Conservation (phyloP, 2,329 filamentous ascomycete genomes). For the Knoxdaviesia proteae region DNA sequence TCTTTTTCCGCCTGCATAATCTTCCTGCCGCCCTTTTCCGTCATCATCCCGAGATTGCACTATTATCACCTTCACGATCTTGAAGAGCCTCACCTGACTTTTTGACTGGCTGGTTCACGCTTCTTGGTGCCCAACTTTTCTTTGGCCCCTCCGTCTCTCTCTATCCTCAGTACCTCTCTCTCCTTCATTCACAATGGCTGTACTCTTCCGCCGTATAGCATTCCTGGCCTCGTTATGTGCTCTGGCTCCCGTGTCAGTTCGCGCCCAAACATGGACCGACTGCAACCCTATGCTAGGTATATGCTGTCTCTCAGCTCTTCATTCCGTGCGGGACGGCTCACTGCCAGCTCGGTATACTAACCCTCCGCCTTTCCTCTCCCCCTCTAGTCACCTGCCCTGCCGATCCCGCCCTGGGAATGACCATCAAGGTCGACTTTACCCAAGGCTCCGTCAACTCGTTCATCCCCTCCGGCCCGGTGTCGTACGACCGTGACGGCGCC, state of each 20-base stretch:
- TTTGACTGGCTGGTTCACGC: too few relatives aligned
- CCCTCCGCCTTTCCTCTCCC: neutral
- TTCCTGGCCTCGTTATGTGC: too few relatives aligned
- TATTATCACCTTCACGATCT: too few relatives aligned
- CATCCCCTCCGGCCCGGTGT: conserved; percentile 43
- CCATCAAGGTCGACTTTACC: conserved; percentile 70
- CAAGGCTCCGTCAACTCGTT: conserved; percentile 63
- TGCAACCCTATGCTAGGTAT: conserved; percentile 19
- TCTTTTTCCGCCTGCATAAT: neutral
- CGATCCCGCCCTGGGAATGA: conserved; percentile 62
- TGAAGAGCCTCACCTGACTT: too few relatives aligned
- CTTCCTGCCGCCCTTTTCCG: conserved; percentile 1
- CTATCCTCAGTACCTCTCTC: too few relatives aligned
- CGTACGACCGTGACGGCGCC: conserved; percentile 53
- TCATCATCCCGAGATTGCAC: neutral
- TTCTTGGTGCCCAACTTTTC: too few relatives aligned
- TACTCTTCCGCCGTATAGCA: too few relatives aligned
- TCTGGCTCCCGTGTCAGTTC: too few relatives aligned
- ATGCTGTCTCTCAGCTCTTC: conserved; percentile 3
- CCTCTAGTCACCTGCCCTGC: conserved; percentile 40
- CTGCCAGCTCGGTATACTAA: conserved; percentile 1
- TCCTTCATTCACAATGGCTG: too few relatives aligned
- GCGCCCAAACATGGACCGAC: conserved; percentile 18
- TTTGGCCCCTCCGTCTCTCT: too few relatives aligned
- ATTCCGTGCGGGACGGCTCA: neutral